These are phyloP conservation scores for Cryptococcus neoformans DNA, from an alignment of 1,284 basidiomycete genomes.

Conservation along the genomic window DNA sequence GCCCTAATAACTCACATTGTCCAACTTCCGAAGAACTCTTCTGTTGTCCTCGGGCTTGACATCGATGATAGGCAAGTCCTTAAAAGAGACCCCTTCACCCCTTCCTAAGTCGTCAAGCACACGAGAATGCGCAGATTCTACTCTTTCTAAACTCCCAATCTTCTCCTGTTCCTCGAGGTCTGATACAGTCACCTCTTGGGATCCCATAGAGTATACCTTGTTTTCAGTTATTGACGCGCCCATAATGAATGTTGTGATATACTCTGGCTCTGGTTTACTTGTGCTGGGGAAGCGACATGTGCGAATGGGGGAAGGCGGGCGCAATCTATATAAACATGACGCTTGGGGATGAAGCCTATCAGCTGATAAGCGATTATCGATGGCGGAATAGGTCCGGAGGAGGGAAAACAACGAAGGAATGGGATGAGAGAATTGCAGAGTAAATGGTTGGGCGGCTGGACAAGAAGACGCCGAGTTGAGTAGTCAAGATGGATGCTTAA, in stretches of 20 bases:
- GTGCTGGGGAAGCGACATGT: neutral
- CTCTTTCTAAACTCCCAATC: slow-evolving; percentile 2
- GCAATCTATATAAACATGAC: too few relatives aligned
- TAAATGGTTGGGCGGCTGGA: too few relatives aligned
- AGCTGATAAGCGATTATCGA: too few relatives aligned
- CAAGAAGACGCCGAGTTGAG: too few relatives aligned
- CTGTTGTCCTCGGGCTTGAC: slow-evolving; percentile 23
- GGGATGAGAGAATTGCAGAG: too few relatives aligned
- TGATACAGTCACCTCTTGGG: neutral
- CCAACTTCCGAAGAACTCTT: slow-evolving; percentile 37
- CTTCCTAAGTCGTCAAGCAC: slow-evolving; percentile 18
- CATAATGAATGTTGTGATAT: neutral
- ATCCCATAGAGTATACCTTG: neutral
- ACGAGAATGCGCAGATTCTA: slow-evolving; percentile 13
- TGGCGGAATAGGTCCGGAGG: too few relatives aligned
- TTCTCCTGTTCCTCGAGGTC: neutral
- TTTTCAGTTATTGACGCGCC: neutral
- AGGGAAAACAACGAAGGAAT: too few relatives aligned
- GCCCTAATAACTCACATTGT: slow-evolving; percentile 14
- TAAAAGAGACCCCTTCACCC: slow-evolving; percentile 14
- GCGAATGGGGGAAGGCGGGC: too few relatives aligned
- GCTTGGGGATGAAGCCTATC: too few relatives aligned
- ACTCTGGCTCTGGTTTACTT: too few relatives aligned
- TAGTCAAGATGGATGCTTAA: too few relatives aligned
- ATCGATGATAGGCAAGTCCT: slow-evolving; percentile 16